Evolutionary conservation across 2,329 filamentous ascomycete genomes (phyloP).

Genomic region (Trichophaea hybrida): DNA sequence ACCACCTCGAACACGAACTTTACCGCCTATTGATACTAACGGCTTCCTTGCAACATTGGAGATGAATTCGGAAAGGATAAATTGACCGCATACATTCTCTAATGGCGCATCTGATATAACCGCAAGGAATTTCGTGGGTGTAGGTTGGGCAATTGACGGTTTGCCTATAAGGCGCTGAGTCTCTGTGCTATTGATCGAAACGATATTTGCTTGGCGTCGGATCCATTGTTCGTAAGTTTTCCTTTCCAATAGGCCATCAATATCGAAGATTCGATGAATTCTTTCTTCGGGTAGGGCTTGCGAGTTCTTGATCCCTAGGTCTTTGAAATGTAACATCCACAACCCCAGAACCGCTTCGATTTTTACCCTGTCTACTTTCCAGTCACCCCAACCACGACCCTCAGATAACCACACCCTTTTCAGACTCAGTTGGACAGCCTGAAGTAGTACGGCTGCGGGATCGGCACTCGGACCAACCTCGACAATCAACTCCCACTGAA

Average conservation of each 20-base stretch:
- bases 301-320: not conserved
- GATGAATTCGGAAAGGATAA: conserved; percentile 8
- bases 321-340: conserved; percentile 13
- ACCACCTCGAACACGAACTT: not conserved
- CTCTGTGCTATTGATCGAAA: not conserved
- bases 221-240: conserved; percentile 11
- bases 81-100: conserved; percentile 9
- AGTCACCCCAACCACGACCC: not conserved
- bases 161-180: not conserved
- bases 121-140: not conserved
- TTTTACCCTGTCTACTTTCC: conserved; percentile 2
- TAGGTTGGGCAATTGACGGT: not conserved
- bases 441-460: not conserved
- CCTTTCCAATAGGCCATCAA: not conserved
- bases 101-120: not conserved
- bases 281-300: not conserved
- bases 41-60: conserved; percentile 1
- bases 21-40: not conserved
- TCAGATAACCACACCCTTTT: not conserved
- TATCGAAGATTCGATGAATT: not conserved
- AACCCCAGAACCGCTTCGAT: conserved; percentile 11
- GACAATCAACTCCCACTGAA: conserved; percentile 7
- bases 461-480: not conserved
- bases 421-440: not conserved
- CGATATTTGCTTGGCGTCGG: not conserved